Conservation (phyloP, 139 green algal genomes). For the Micractinium conductrix region DNA sequence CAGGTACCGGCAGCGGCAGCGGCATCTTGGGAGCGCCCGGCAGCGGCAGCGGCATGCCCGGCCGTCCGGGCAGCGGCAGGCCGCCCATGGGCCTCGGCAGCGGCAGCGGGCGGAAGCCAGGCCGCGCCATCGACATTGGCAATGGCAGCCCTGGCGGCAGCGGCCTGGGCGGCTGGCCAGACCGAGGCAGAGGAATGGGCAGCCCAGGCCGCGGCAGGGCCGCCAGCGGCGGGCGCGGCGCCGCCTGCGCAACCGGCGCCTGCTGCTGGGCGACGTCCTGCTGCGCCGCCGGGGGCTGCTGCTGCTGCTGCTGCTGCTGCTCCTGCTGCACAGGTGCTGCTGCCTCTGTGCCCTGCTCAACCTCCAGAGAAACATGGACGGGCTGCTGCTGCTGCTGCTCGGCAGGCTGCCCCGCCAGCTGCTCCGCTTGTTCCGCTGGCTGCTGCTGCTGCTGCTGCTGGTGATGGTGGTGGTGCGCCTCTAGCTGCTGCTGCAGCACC, state of each 20-base stretch:
- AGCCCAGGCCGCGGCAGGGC: neutral
- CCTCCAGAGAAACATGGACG: too few relatives aligned
- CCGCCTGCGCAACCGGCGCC: neutral
- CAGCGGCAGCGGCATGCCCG: neutral
- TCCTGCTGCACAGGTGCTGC: neutral
- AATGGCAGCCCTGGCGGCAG: neutral
- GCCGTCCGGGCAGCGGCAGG: neutral
- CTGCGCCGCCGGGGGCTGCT: neutral
- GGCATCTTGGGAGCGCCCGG: neutral
- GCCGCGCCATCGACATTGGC: neutral
- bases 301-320: conserved; percentile 1
- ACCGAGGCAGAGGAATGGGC: neutral
- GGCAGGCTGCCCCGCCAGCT: neutral
- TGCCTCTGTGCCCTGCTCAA: too few relatives aligned
- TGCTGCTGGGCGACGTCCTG: neutral
- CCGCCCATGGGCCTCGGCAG: neutral
- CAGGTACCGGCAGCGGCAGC: neutral
- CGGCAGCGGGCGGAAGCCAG: neutral
- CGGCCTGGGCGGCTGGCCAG: neutral
- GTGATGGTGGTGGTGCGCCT: neutral
- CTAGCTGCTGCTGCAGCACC: neutral
- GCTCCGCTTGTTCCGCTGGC: neutral
- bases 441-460: neutral
- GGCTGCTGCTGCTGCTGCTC: neutral
- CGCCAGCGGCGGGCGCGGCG: too few relatives aligned